Percentiles rank a stretch among this genome's conserved stretches.
Evolutionary conservation across 2,329 filamentous ascomycete genomes (phyloP).

Genomic region (Graphilbum sp.): DNA sequence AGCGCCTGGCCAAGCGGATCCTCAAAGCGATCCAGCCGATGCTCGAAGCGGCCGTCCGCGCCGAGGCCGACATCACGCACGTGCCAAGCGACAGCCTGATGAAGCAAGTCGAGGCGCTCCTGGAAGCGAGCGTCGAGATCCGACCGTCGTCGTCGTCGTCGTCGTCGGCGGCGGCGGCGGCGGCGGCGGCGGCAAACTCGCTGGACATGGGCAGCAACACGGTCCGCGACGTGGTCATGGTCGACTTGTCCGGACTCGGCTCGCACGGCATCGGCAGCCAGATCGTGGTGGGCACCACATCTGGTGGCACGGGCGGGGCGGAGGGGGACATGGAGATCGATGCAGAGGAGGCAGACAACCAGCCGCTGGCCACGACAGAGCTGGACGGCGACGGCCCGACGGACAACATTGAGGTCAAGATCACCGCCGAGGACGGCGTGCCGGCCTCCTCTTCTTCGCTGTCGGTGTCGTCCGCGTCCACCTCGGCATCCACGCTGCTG

Average conservation of each 20-base stretch:
- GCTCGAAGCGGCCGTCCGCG: constrained; percentile 58
- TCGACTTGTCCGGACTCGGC: constrained; percentile 28
- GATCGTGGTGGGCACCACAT: constrained; percentile 30
- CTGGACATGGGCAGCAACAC: no score
- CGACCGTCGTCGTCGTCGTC: constrained; percentile 21
- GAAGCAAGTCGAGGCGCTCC: constrained; percentile 55
- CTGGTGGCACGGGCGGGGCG: no score
- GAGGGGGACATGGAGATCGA: no score
- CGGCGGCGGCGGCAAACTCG: no score
- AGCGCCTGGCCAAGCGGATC: constrained; percentile 77
- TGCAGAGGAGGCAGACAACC: not conserved
- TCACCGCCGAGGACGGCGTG: constrained; percentile 28
- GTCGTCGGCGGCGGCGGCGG: constrained; percentile 14
- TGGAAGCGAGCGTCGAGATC: constrained; percentile 50
- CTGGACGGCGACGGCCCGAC: not conserved
- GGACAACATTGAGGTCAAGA: constrained; percentile 14
- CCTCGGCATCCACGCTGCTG: constrained; percentile 19
- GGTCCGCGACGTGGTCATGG: constrained; percentile 30
- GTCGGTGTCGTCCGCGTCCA: constrained; percentile 10
- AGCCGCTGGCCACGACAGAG: not conserved
- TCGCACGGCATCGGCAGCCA: constrained; percentile 15
- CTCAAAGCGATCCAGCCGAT: constrained; percentile 66
- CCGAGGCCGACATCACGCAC: constrained; percentile 66
- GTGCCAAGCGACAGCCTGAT: constrained; percentile 54
- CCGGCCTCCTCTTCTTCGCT: not conserved